Evolutionary conservation across 2,329 filamentous ascomycete species (phyloP).

Genomic region (Neoscytalidium dimidiatum): DNA sequence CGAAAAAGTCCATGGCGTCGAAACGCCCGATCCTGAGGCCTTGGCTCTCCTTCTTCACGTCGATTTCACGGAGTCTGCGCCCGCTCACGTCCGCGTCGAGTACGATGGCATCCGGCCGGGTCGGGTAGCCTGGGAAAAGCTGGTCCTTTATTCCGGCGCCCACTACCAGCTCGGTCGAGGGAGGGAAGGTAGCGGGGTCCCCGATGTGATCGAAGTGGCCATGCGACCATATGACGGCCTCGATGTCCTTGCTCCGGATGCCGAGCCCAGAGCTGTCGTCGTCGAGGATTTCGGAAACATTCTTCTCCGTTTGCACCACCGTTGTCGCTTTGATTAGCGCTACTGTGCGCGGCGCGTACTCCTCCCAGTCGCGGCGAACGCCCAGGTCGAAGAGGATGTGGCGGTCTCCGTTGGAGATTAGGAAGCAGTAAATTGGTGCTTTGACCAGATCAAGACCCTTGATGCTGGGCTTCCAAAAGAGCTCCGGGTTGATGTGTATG

Average conservation of each 20-base stretch:
- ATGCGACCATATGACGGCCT: constrained; percentile 46
- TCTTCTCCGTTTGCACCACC: constrained; percentile 39
- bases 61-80: constrained; percentile 29
- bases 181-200: constrained; percentile 50
- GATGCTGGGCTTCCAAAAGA: too few species aligned
- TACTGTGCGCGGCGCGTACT: constrained; percentile 25
- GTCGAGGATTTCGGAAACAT: constrained; percentile 46
- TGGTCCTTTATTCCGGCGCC: constrained; percentile 54
- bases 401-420: constrained; percentile 44
- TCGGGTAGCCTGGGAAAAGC: constrained; percentile 52
- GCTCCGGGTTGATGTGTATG: too few species aligned
- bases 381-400: constrained; percentile 52
- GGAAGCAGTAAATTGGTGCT: constrained; percentile 47
- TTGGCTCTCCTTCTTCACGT: constrained; percentile 19
- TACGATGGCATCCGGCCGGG: constrained; percentile 27
- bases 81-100: constrained; percentile 28
- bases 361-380: constrained; percentile 48
- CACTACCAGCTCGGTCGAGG: constrained; percentile 50
- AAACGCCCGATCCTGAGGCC: constrained; percentile 46
- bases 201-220: constrained; percentile 57
- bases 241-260: constrained; percentile 34
- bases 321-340: constrained; percentile 29
- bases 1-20: constrained; percentile 55
- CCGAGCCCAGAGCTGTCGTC: constrained; percentile 39
- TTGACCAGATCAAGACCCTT: too few species aligned